Percentiles rank a stretch among this genome's conserved stretches.
Evolutionary conservation across 2,329 filamentous ascomycete species (phyloP).

Genomic region (Alternaria arborescens): DNA sequence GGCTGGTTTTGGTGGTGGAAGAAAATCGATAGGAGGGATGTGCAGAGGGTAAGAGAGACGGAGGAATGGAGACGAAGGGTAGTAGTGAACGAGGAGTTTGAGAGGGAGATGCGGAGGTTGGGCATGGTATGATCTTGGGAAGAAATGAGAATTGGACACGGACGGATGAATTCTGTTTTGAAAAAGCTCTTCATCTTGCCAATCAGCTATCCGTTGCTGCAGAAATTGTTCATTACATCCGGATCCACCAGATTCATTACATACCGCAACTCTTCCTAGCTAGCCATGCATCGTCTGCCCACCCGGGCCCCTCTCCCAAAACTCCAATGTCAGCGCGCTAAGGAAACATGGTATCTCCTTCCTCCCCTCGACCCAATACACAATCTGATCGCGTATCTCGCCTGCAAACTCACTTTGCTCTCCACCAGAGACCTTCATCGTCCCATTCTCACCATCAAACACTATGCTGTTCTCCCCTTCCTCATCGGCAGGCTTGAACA

Average conservation of each 20-base stretch:
- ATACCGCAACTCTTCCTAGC: not conserved
- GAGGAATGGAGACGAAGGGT: conserved; percentile 3
- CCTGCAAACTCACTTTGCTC: conserved; percentile 85
- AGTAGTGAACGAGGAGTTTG: conserved; percentile 17
- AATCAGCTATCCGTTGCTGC: not conserved
- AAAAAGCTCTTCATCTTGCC: no score
- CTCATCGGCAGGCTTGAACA: conserved; percentile 77
- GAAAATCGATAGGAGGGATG: not conserved
- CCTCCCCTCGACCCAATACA: conserved; percentile 95
- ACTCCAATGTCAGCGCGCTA: conserved; percentile 89
- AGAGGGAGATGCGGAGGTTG: conserved; percentile 37
- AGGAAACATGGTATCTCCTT: conserved; percentile 94
- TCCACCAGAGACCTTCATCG: conserved; percentile 97
- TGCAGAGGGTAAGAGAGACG: not conserved
- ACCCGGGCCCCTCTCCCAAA: conserved; percentile 73
- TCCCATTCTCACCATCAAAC: conserved; percentile 92
- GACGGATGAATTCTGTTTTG: not conserved
- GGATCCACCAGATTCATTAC: not conserved
- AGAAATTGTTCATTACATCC: not conserved
- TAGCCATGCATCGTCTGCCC: conserved; percentile 32
- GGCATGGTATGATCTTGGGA: conserved; percentile 26
- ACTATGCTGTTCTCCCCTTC: conserved; percentile 70
- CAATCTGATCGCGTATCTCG: conserved; percentile 84
- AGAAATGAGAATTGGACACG: not conserved
- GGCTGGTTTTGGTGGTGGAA: conserved; percentile 19